Evolutionary conservation across 2,329 filamentous ascomycete species (phyloP).

Genomic region (Cadophora malorum): DNA sequence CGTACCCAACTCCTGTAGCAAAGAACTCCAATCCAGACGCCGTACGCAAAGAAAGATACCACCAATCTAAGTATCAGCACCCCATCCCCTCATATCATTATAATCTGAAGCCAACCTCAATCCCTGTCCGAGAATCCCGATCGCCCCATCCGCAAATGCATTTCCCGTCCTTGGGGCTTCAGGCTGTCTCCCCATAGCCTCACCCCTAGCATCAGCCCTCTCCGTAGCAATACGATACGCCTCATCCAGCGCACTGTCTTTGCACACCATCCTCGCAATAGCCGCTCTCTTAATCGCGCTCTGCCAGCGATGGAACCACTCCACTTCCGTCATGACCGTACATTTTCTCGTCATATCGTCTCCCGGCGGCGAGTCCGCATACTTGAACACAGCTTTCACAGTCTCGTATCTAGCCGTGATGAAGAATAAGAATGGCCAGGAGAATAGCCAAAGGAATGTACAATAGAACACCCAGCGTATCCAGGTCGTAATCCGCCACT

Average conservation of each 20-base stretch:
- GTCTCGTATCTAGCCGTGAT: constrained; percentile 72
- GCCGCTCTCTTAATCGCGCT: constrained; percentile 65
- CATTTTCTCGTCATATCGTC: constrained; percentile 31
- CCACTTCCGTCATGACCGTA: constrained; percentile 50
- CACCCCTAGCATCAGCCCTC: constrained; percentile 40
- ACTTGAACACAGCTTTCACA: constrained; percentile 58
- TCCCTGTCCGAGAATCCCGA: constrained; percentile 55
- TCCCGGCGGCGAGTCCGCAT: constrained; percentile 33
- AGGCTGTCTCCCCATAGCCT: constrained; percentile 20
- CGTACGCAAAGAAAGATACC: not conserved
- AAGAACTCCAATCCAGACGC: not conserved
- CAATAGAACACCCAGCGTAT: constrained; percentile 69
- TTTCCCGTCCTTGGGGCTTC: constrained; percentile 46
- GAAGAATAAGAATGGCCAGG: constrained; percentile 74
- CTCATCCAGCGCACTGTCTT: constrained; percentile 61
- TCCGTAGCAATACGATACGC: constrained; percentile 58
- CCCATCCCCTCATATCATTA: constrained; percentile 38
- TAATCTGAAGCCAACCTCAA: constrained; percentile 37
- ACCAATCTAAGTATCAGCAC: constrained; percentile 35
- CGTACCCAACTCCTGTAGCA: not conserved
- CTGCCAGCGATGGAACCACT: constrained; percentile 70
- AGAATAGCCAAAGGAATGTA: constrained; percentile 71
- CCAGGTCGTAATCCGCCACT: constrained; percentile 69
- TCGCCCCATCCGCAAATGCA: constrained; percentile 49
- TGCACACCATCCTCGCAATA: constrained; percentile 53